Evolutionary conservation across 75 land plant species (phyloP), one percentile per base, ranked within the genome.

Genomic region (Isoetes taiwanensis): DNA sequence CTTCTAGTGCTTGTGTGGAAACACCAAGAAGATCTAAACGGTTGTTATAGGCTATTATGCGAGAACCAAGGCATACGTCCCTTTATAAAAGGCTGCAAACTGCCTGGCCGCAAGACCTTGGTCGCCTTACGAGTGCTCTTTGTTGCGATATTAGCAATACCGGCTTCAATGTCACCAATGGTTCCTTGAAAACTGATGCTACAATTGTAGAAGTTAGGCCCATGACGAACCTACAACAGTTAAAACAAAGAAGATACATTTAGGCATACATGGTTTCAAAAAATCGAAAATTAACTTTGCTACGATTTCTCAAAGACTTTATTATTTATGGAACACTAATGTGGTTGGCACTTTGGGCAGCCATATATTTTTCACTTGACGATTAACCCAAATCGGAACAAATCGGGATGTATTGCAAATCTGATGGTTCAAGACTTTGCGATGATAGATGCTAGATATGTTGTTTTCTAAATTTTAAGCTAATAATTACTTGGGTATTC

Each of bases 101-200:
- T 94, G 99, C 2, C 99, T 96, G 16, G 90, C 86, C 61, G 96
- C 99, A 12, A 94, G 72, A 26, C 95, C 99, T 68, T 94, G 99
- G 57, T 94, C 99, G 46, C 84, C 96, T 61, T 94, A 76, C n/a
- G 70, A 62, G 41, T 88, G 57, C 23, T 64, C 52, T 24, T 96
- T 11, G 70, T 53, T 20, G 77, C 83, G 11, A 52, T 56, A n/a
- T 32, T 27, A 28, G 25, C 28, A 23, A 0, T 3, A 26, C 10
- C 8, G 1, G 21, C 61, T 29, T 23, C 4, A 4, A 2, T 16
- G 32, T 29, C 43, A 16, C 54, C 17, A 14, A 17, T 27, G 6
- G 12, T 17, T 17, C 12, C 26, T 34, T 66, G 73, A 24, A 77
- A 43, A 28, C 56, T 64, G 31, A 90, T 33, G 53, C 31, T 69